A percentile compares a stretch with the other conserved stretches of the same genome.
Conservation (phyloP, 2,329 filamentous ascomycete genomes). For the Zymoseptoria brevis region DNA sequence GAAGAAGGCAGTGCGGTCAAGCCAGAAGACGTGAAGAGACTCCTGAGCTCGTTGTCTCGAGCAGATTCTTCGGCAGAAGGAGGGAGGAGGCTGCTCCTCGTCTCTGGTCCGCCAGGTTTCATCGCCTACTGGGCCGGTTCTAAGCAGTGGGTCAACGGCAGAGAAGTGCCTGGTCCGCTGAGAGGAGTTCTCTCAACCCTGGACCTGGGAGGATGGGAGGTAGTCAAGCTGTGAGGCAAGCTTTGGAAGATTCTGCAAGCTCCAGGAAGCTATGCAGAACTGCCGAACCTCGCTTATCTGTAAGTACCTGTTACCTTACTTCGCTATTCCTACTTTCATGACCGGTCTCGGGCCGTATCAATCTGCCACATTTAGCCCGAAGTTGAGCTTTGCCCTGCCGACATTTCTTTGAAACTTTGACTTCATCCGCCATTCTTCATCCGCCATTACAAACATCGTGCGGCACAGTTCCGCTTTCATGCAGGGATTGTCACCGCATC, state of each 20-base stretch:
- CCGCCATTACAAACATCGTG: too few relatives aligned
- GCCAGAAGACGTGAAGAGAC: conserved; percentile 30
- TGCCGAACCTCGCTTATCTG: background rate
- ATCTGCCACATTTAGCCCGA: background rate
- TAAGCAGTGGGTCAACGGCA: conserved; percentile 66
- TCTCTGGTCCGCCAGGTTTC: conserved; percentile 90
- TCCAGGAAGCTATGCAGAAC: background rate
- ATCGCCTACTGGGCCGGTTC: conserved; percentile 70
- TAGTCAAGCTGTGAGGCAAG: conserved; percentile 47
- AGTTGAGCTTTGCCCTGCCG: background rate
- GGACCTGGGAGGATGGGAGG: conserved; percentile 48
- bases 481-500: background rate
- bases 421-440: background rate
- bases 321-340: background rate
- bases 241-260: background rate
- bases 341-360: background rate
- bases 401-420: background rate
- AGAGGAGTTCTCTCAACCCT: conserved; percentile 59
- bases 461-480: background rate
- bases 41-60: conserved; percentile 18
- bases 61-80: conserved; percentile 20
- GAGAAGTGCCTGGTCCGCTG: conserved; percentile 66
- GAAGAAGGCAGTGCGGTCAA: conserved; percentile 63
- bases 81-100: conserved; percentile 59
- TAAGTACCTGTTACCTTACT: background rate